A percentile compares a stretch with the other conserved stretches of the same genome.
Evolutionary conservation across 208 protist genomes (phyloP).

Genomic region (Kentomonas sorsogonicus): DNA sequence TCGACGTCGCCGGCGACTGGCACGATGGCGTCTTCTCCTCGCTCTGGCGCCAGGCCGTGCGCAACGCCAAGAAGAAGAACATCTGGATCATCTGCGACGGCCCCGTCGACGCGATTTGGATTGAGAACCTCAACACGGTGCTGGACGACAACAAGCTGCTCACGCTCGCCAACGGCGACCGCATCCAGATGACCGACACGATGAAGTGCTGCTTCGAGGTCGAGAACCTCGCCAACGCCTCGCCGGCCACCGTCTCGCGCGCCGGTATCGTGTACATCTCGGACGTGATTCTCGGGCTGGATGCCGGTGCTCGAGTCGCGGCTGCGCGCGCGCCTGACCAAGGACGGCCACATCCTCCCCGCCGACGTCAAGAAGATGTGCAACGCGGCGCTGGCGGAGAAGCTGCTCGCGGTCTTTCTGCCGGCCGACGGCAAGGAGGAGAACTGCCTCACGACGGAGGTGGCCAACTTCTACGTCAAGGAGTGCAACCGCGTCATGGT

Average conservation of each 20-base stretch:
- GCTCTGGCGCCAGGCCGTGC: constrained; percentile 87
- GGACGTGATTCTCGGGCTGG: constrained; percentile 94
- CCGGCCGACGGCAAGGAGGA: constrained; percentile 39
- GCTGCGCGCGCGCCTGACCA: constrained; percentile 55
- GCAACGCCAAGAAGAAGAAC: constrained; percentile 88
- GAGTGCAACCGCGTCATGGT: constrained; percentile 86
- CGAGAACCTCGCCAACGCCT: constrained; percentile 97
- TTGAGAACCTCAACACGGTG: constrained; percentile 99
- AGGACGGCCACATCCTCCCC: constrained; percentile 76
- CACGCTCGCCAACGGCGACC: constrained; percentile 97
- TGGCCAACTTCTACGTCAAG: constrained; percentile 85
- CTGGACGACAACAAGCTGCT: constrained; percentile 99
- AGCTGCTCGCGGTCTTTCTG: constrained; percentile 75
- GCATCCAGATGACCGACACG: constrained; percentile 95
- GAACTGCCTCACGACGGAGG: constrained; percentile 45
- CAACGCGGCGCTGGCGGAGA: constrained; percentile 70
- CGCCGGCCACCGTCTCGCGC: constrained; percentile 98
- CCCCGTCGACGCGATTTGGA: constrained; percentile 98
- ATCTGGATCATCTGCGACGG: constrained; percentile 97
- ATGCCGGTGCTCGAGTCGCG: constrained; percentile 80
- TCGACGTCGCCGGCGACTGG: constrained; percentile 94
- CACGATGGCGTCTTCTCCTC: constrained; percentile 94
- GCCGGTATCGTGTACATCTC: constrained; percentile 97
- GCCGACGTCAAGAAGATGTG: constrained; percentile 71
- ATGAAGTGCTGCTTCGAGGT: constrained; percentile 97